Evolutionary conservation across 306 rosid species (phyloP).

Genomic region (Medicago arabica): DNA sequence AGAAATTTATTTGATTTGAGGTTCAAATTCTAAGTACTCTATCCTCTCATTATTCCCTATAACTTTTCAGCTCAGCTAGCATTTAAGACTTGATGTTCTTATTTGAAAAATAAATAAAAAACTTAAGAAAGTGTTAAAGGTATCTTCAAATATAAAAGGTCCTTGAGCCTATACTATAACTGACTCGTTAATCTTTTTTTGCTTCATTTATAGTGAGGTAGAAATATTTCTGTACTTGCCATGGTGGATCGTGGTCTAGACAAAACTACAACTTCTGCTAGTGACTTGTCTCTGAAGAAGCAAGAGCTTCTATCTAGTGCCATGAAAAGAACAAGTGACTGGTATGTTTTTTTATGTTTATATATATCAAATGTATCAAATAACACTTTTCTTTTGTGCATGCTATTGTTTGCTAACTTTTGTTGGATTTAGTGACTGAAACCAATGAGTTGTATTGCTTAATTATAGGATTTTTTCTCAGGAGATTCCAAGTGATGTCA

Average conservation of each 20-base stretch:
- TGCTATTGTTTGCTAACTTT: slow-evolving; percentile 11
- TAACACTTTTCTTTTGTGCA: slow-evolving; percentile 33
- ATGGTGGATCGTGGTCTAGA: slow-evolving; percentile 66
- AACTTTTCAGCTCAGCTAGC: slow-evolving; percentile 38
- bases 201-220: slow-evolving; percentile 45
- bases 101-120: slow-evolving; percentile 31
- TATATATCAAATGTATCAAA: slow-evolving; percentile 1
- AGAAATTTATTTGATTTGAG: slow-evolving; percentile 39
- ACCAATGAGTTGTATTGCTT: slow-evolving; percentile 40
- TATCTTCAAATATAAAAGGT: slow-evolving; percentile 48
- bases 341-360: slow-evolving; percentile 54
- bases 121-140: slow-evolving; percentile 38
- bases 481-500: slow-evolving; percentile 95
- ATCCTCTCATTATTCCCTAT: slow-evolving; percentile 39
- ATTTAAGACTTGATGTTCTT: slow-evolving; percentile 28
- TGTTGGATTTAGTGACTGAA: slow-evolving; percentile 14
- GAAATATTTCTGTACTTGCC: slow-evolving; percentile 48
- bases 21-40: slow-evolving; percentile 47
- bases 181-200: slow-evolving; percentile 40
- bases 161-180: slow-evolving; percentile 33
- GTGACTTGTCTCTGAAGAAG: slow-evolving; percentile 69
- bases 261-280: slow-evolving; percentile 46
- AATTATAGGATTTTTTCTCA: slow-evolving; percentile 87
- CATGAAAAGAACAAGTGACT: slow-evolving; percentile 91
- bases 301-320: slow-evolving; percentile 87